Percentiles rank a stretch among this genome's conserved stretches.
These are phyloP conservation scores for Naganishia albida DNA, from an alignment of 1,284 basidiomycete genomes.

Conservation along the genomic window DNA sequence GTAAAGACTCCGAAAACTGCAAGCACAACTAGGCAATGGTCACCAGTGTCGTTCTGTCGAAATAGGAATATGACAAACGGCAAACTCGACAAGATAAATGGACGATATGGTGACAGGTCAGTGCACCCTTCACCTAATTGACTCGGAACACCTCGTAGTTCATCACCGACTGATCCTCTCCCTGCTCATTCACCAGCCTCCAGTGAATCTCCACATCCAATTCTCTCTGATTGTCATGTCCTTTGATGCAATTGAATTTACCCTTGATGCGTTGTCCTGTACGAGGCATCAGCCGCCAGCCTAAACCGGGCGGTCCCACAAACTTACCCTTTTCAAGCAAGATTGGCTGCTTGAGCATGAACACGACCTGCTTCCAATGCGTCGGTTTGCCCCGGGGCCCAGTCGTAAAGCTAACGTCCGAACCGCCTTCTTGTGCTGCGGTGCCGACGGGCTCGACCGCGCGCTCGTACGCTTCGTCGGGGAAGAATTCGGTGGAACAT, in stretches of 20 bases:
- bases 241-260: slow-evolving; percentile 79
- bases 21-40: no score
- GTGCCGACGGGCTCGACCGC: slow-evolving; percentile 34
- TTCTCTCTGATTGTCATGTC: slow-evolving; percentile 75
- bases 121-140: slow-evolving; percentile 2
- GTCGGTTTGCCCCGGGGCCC: slow-evolving; percentile 79
- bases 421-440: slow-evolving; percentile 51
- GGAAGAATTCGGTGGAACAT: slow-evolving; percentile 39
- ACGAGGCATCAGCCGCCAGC: background rate
- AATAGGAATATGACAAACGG: no score
- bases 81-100: no score
- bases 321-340: slow-evolving; percentile 67
- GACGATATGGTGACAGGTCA: no score
- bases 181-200: slow-evolving; percentile 53
- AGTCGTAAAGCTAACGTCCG: slow-evolving; percentile 78
- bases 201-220: slow-evolving; percentile 92
- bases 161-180: slow-evolving; percentile 43
- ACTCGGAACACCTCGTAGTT: slow-evolving; percentile 68
- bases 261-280: slow-evolving; percentile 77
- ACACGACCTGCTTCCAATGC: slow-evolving; percentile 98
- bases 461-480: slow-evolving; percentile 40
- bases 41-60: no score
- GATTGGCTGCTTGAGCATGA: slow-evolving; percentile 80
- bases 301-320: background rate
- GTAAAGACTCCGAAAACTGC: no score